Conservation (phyloP, 768 basidiomycete genomes). For the Boletus vermiculosoides region DNA sequence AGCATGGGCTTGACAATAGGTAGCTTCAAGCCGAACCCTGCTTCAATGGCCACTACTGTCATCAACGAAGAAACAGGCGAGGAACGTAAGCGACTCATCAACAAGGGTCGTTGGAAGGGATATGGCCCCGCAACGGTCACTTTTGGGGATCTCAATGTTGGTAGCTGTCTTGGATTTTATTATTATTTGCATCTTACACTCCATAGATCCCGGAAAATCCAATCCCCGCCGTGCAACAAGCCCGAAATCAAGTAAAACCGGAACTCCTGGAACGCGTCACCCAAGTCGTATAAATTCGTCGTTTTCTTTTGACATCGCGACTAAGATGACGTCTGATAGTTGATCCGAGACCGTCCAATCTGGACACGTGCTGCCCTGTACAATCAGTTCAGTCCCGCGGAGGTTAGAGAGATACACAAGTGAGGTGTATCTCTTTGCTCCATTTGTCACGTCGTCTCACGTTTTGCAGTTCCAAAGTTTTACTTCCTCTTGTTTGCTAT, state of each 20-base stretch:
- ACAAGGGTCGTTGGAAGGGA: conserved; percentile 83
- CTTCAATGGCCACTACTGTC: conserved; percentile 65
- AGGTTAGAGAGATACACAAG: conserved; percentile 76
- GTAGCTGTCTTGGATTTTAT: not conserved
- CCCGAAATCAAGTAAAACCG: conserved; percentile 52
- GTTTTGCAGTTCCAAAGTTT: conserved; percentile 64
- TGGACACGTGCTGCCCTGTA: conserved; percentile 89
- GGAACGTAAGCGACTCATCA: conserved; percentile 81
- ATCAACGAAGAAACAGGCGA: conserved; percentile 76
- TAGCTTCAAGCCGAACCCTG: conserved; percentile 77
- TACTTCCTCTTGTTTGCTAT: conserved; percentile 80
- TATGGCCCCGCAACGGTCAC: conserved; percentile 71
- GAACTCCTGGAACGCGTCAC: conserved; percentile 53
- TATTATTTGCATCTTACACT: not conserved
- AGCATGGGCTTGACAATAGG: not conserved
- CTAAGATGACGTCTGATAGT: conserved; percentile 41
- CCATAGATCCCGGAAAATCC: conserved; percentile 64
- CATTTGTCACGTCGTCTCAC: conserved; percentile 2
- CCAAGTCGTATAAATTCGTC: conserved; percentile 39
- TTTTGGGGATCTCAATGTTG: conserved; percentile 56
- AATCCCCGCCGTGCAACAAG: conserved; percentile 60
- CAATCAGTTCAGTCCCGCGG: conserved; percentile 70
- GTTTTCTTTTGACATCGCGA: conserved; percentile 6
- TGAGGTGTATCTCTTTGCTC: conserved; percentile 34
- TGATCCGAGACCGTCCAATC: conserved; percentile 72